A percentile compares a stretch with the other conserved stretches of the same genome.
Conservation (phyloP, 371 early-diverging fungal genomes). For the Gilbertella persicaria region DNA sequence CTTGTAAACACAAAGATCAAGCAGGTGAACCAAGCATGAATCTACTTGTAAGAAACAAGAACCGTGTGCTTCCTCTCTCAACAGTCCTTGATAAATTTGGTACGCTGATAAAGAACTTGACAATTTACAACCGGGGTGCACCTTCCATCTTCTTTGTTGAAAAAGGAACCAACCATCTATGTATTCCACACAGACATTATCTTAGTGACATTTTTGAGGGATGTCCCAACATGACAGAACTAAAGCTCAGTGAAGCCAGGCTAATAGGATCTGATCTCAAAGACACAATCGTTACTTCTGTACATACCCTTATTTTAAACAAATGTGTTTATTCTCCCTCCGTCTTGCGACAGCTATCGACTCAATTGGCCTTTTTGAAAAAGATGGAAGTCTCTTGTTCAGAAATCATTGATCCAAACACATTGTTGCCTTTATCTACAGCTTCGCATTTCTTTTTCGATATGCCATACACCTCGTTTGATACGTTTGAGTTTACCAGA, state of each 20-base stretch:
- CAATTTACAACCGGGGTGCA: neutral
- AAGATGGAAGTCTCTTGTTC: neutral
- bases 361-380: neutral
- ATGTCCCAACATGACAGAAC: neutral
- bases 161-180: neutral
- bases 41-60: neutral
- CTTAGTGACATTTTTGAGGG: neutral
- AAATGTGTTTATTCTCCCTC: neutral
- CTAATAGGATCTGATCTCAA: neutral
- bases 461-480: neutral
- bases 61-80: neutral
- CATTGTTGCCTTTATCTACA: neutral
- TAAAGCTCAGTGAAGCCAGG: neutral
- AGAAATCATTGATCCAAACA: neutral
- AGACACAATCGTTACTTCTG: neutral
- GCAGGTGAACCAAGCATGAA: neutral
- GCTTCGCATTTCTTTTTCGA: neutral
- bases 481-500: neutral
- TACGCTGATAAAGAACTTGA: neutral
- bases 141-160: neutral
- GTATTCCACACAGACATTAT: neutral
- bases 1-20: neutral
- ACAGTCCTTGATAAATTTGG: neutral
- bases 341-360: neutral
- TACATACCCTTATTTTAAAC: neutral